A percentile compares a stretch with the other conserved stretches of the same genome.
These are phyloP conservation scores for Abrus precatorius DNA, from an alignment of 306 rosid genomes.

Conservation along the genomic window DNA sequence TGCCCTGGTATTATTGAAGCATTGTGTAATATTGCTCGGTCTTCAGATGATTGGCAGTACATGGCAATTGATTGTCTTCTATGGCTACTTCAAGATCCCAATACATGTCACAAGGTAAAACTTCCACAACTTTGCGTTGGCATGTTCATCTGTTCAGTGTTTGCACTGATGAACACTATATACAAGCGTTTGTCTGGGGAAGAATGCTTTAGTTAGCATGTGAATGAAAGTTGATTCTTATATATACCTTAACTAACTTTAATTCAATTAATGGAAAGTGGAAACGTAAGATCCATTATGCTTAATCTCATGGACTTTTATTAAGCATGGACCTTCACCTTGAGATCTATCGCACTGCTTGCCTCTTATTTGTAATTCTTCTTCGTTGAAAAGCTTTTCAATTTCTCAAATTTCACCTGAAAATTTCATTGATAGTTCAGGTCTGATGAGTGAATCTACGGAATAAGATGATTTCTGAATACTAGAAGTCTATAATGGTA, in stretches of 20 bases:
- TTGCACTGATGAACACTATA: constrained; percentile 30
- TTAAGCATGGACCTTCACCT: neutral
- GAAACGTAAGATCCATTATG: neutral
- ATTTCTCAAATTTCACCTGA: constrained; percentile 9
- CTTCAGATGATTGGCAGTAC: constrained; percentile 99
- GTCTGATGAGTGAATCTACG: neutral
- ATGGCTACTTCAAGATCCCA: constrained; percentile 94
- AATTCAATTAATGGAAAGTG: neutral
- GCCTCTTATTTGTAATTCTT: constrained; percentile 20
- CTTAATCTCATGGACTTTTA: constrained; percentile 27
- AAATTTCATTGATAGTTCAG: constrained; percentile 11
- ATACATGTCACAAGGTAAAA: constrained; percentile 85
- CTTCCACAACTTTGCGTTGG: constrained; percentile 21
- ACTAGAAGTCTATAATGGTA: constrained; percentile 20
- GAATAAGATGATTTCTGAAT: neutral
- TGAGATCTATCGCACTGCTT: constrained; percentile 23
- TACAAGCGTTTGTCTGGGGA: constrained; percentile 14
- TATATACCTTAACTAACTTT: constrained; percentile 24
- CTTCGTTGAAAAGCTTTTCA: constrained; percentile 12
- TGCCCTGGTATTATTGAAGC: constrained; percentile 89
- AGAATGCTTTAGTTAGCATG: constrained; percentile 26
- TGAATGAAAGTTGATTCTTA: constrained; percentile 11
- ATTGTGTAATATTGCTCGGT: constrained; percentile 86
- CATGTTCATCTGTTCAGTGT: constrained; percentile 12
- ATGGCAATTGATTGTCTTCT: constrained; percentile 99